A percentile compares a stretch with the other conserved stretches of the same genome.
Conservation (phyloP, 306 rosid genomes). For the Cicer chorassanicum region DNA sequence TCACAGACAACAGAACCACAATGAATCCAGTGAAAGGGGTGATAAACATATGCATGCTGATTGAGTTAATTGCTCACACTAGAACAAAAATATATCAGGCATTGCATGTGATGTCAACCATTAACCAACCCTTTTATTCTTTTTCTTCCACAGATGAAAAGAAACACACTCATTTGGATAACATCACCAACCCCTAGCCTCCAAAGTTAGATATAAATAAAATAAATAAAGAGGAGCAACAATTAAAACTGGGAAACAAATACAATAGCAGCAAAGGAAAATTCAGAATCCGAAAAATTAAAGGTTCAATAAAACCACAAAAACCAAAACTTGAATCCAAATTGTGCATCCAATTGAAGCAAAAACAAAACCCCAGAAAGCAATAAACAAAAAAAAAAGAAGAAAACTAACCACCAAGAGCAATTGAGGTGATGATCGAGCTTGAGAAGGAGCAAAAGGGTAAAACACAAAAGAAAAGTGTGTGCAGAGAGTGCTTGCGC, state of each 20-base stretch:
- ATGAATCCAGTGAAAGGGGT: neutral
- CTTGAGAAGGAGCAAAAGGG: slow-evolving; percentile 86
- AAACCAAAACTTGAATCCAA: slow-evolving; percentile 30
- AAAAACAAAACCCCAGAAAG: slow-evolving; percentile 21
- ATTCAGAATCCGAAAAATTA: slow-evolving; percentile 16
- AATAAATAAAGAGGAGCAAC: neutral
- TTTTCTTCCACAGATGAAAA: slow-evolving; percentile 8
- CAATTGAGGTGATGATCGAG: slow-evolving; percentile 70
- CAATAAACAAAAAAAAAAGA: neutral
- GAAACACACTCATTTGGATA: neutral
- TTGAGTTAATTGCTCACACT: slow-evolving; percentile 13
- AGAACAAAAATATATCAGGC: slow-evolving; percentile 5
- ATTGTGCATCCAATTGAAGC: slow-evolving; percentile 30
- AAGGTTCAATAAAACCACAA: slow-evolving; percentile 1
- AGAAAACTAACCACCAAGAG: slow-evolving; percentile 88
- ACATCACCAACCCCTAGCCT: neutral
- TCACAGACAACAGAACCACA: slow-evolving; percentile 1
- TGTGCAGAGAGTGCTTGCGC: slow-evolving; percentile 88
- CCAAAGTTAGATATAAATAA: neutral
- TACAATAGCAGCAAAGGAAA: neutral
- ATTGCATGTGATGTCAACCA: slow-evolving; percentile 33
- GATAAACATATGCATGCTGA: slow-evolving; percentile 22
- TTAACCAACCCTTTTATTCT: neutral
- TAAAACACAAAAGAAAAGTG: slow-evolving; percentile 73
- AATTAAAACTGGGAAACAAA: neutral